Percentiles rank a stretch among this genome's conserved stretches.
Conservation (phyloP, 108 stramenopile species). For the Mayamaea pseudoterrestris region DNA sequence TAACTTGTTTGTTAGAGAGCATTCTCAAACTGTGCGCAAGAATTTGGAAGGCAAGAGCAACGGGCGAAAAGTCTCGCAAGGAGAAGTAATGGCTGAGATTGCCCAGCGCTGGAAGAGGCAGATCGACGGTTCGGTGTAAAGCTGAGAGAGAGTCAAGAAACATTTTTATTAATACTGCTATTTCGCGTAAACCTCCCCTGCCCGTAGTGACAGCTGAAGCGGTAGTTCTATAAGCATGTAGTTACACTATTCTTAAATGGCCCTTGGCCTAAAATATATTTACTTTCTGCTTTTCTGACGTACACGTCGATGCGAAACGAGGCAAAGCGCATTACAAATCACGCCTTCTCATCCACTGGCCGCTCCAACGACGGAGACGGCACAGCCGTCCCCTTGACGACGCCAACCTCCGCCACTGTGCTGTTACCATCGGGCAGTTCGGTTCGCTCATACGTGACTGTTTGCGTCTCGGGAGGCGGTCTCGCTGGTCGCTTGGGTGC, state of each 20-base stretch:
- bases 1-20: constrained; percentile 53
- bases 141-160: too few species aligned
- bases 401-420: neutral
- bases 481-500: constrained; percentile 1
- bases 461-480: constrained; percentile 12
- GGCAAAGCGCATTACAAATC: too few species aligned
- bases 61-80: constrained; percentile 28
- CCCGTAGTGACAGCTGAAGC: too few species aligned
- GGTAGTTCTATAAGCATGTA: too few species aligned
- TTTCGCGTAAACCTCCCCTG: too few species aligned
- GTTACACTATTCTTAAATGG: too few species aligned
- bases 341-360: too few species aligned
- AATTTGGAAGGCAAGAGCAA: constrained; percentile 18
- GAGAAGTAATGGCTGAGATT: constrained; percentile 73
- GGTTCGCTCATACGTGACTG: constrained; percentile 7
- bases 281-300: too few species aligned
- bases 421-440: constrained; percentile 3
- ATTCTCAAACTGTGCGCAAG: constrained; percentile 34
- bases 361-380: neutral
- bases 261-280: too few species aligned
- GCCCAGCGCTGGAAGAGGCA: constrained; percentile 42
- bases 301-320: too few species aligned
- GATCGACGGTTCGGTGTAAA: too few species aligned
- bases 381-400: constrained; percentile 1
- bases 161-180: too few species aligned